Evolutionary conservation across 495 filamentous ascomycete species (phyloP).

Genomic region (Neurospora sp.): DNA sequence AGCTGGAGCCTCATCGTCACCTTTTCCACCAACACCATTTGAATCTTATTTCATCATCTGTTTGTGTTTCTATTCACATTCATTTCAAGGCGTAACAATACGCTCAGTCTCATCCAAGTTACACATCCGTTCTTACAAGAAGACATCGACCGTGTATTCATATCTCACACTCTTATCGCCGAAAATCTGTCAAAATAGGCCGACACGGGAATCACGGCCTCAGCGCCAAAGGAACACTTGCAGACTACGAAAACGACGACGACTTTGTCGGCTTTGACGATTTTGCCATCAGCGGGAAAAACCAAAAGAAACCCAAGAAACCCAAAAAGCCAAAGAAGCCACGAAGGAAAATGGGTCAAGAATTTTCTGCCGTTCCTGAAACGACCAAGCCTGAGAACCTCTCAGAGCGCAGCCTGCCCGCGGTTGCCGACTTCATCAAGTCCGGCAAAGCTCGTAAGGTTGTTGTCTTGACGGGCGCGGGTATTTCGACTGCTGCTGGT

Average conservation of each 20-base stretch:
- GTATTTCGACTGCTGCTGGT: constrained; percentile 50
- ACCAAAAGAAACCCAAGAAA: constrained; percentile 11
- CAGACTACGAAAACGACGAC: constrained; percentile 6
- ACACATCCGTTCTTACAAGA: background rate
- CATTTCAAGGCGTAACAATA: background rate
- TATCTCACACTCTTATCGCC: background rate
- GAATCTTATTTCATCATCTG: background rate
- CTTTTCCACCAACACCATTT: background rate
- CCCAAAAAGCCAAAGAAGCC: constrained; percentile 12
- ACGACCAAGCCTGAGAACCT: constrained; percentile 55
- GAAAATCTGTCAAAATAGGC: constrained; percentile 16
- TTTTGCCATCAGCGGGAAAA: constrained; percentile 4
- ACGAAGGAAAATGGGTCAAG: constrained; percentile 35
- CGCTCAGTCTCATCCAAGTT: background rate
- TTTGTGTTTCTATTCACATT: background rate
- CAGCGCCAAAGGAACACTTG: constrained; percentile 6
- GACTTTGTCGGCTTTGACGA: constrained; percentile 1
- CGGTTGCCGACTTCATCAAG: constrained; percentile 66
- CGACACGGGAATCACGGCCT: constrained; percentile 6
- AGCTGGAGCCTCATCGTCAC: background rate
- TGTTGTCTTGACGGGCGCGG: constrained; percentile 69
- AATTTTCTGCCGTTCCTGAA: constrained; percentile 48
- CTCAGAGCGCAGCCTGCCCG: constrained; percentile 54
- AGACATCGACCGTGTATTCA: background rate
- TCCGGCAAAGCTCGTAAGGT: constrained; percentile 55